Evolutionary conservation across 202 grass and related monocot genomes (phyloP), one percentile per base, ranked within the genome.

Genomic region (Digitaria exilis): DNA sequence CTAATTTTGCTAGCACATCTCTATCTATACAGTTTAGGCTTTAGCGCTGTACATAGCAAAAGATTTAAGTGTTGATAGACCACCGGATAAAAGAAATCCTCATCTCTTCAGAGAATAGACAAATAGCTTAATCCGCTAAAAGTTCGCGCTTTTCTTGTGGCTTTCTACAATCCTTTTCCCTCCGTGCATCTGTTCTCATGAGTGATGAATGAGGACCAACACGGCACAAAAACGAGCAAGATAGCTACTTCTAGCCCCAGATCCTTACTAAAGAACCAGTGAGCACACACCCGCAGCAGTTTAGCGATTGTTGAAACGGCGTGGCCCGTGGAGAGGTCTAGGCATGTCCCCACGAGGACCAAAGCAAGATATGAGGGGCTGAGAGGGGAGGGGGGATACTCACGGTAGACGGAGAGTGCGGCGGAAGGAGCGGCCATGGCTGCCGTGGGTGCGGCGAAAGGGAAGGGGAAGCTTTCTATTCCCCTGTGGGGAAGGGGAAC

Each of bases 361-460:
- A 29, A 45, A 80, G 14, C 31, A 45, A 44, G 24, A 62, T 17
- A 6, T 5, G 22, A 63, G 32, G 19, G 34, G 7, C 41, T 8
- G 25, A 62, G 31, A 44, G 60, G 65, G 9, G 37, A 39, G 2
- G 17, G 14, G 7, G 17, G 14, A 4, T 1, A 73, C 81, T 84
- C 43, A 89, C 87, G 76, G 6, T 67, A 59, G 61, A 84, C 32
- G 60, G 81, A 84, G 32, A 84, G 69, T 42, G 76, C 31, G 2
- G 87, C 51, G 62, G 87, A 42, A 41, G 87, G 60, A 69, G 61
- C 29, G 41, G 62, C 81, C 87, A 80, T 89, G 37, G 69, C 76
- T 54, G 69, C 69, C 60, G 76, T 28, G 49, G 75, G 43, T 49
- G 54, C 31, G 52, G 78, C 17, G 52, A 43, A 32, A 63, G 43